Percentiles rank a stretch among this genome's conserved stretches.
Evolutionary conservation across 306 rosid genomes (phyloP).

Genomic region (Lathyrus tuberosus): DNA sequence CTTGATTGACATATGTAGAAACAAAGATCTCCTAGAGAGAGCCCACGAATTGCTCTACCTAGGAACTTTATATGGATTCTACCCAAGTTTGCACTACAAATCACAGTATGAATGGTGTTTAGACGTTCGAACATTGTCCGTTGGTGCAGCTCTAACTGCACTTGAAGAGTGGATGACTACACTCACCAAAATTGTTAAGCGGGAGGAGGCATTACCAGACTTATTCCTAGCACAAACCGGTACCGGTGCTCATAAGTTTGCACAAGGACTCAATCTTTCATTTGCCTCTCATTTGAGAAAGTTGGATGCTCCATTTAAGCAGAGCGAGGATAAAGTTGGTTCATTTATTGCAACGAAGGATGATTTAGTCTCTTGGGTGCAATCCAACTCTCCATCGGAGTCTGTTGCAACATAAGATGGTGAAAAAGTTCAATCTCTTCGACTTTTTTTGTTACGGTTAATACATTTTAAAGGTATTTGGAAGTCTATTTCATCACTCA

Average conservation of each 20-base stretch:
- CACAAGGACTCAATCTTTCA: slow-evolving; percentile 76
- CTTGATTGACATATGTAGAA: slow-evolving; percentile 85
- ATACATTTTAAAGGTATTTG: slow-evolving; percentile 5
- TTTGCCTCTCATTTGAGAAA: slow-evolving; percentile 77
- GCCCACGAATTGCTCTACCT: slow-evolving; percentile 90
- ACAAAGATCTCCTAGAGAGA: slow-evolving; percentile 63
- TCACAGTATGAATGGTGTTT: slow-evolving; percentile 70
- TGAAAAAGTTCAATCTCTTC: slow-evolving; percentile 26
- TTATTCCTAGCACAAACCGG: slow-evolving; percentile 81
- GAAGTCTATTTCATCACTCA: slow-evolving; percentile 6
- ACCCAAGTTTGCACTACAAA: slow-evolving; percentile 86
- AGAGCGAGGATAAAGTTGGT: slow-evolving; percentile 72
- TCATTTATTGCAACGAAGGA: slow-evolving; percentile 73
- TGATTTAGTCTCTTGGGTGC: slow-evolving; percentile 82
- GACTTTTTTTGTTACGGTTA: slow-evolving; percentile 1
- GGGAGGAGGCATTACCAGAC: slow-evolving; percentile 64
- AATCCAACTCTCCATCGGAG: slow-evolving; percentile 48
- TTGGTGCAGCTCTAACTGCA: slow-evolving; percentile 91
- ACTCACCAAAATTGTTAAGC: slow-evolving; percentile 63
- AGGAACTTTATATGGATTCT: slow-evolving; percentile 83
- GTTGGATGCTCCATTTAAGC: slow-evolving; percentile 76
- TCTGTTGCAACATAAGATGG: slow-evolving; percentile 40
- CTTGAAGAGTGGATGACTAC: slow-evolving; percentile 96
- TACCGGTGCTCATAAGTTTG: slow-evolving; percentile 75
- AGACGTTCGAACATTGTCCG: slow-evolving; percentile 80